A percentile compares a stretch with the other conserved stretches of the same genome.
Evolutionary conservation across 169 alveolate genomes (phyloP).

Genomic region (Babesia caballi): DNA sequence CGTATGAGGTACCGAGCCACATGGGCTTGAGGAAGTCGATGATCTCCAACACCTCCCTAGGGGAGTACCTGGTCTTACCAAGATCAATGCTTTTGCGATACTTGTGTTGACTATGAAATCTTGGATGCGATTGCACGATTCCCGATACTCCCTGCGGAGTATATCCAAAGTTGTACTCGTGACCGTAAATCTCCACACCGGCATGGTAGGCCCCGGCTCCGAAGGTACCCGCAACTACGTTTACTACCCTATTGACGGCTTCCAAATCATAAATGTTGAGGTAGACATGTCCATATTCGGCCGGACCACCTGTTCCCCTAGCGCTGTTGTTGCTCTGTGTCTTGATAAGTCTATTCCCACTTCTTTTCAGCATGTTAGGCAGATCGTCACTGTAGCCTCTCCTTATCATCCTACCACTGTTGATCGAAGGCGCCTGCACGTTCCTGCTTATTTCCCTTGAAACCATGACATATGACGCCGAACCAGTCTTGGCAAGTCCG

Average conservation of each 20-base stretch:
- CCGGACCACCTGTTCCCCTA: neutral
- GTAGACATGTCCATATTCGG: constrained; percentile 61
- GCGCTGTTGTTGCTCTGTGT: constrained; percentile 17
- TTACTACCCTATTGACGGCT: constrained; percentile 66
- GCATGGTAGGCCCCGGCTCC: constrained; percentile 81
- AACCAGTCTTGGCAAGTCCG: neutral
- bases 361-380: constrained; percentile 13
- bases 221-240: constrained; percentile 67
- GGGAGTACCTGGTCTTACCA: constrained; percentile 53
- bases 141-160: constrained; percentile 64
- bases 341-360: constrained; percentile 23
- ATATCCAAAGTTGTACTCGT: constrained; percentile 72
- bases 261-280: constrained; percentile 73
- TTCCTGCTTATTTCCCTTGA: neutral
- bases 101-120: constrained; percentile 56
- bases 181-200: constrained; percentile 75
- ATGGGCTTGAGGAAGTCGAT: constrained; percentile 32
- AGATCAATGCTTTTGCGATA: constrained; percentile 62
- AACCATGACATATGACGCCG: constrained; percentile 9
- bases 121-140: constrained; percentile 44
- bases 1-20: constrained; percentile 58
- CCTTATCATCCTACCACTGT: neutral
- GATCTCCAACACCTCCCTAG: constrained; percentile 48
- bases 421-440: neutral
- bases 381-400: constrained; percentile 56